Conservation (phyloP, 371 early-diverging fungal species). For the Edhazardia aedis region DNA sequence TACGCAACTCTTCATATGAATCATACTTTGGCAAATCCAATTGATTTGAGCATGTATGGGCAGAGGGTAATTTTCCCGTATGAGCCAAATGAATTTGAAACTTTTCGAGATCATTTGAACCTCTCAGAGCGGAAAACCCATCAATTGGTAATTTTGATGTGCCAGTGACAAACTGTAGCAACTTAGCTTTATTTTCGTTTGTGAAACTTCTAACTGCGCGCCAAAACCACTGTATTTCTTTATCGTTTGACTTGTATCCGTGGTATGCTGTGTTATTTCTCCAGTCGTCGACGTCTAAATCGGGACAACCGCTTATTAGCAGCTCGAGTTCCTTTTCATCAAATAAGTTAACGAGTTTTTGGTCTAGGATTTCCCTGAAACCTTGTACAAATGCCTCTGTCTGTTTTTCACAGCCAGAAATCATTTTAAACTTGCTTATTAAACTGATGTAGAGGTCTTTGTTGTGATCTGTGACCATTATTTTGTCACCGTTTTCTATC, state of each 20-base stretch:
- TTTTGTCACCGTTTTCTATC: slow-evolving; percentile 63
- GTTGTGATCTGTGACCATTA: slow-evolving; percentile 74
- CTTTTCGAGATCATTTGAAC: slow-evolving; percentile 71
- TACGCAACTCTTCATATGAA: slow-evolving; percentile 65
- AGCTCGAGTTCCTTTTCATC: slow-evolving; percentile 91
- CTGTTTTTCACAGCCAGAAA: slow-evolving; percentile 66
- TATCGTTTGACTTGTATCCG: slow-evolving; percentile 60
- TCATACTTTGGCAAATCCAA: slow-evolving; percentile 79
- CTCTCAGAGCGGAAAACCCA: slow-evolving; percentile 74
- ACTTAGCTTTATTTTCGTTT: slow-evolving; percentile 78
- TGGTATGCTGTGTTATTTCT: slow-evolving; percentile 80
- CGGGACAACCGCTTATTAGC: slow-evolving; percentile 80
- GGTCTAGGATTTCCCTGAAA: slow-evolving; percentile 78
- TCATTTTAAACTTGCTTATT: slow-evolving; percentile 64
- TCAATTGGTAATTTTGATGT: slow-evolving; percentile 86
- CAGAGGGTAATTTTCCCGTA: slow-evolving; percentile 63
- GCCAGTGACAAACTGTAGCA: slow-evolving; percentile 88
- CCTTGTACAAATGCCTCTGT: slow-evolving; percentile 70
- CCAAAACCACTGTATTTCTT: slow-evolving; percentile 94
- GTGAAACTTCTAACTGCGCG: slow-evolving; percentile 79
- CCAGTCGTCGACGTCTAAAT: slow-evolving; percentile 95
- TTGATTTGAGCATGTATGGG: slow-evolving; percentile 89
- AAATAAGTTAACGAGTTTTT: slow-evolving; percentile 66
- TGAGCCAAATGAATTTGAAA: slow-evolving; percentile 83
- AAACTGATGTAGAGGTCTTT: slow-evolving; percentile 79